Conservation (phyloP, 805 yeast genomes). For the Saccharomycopsis babjevae region DNA sequence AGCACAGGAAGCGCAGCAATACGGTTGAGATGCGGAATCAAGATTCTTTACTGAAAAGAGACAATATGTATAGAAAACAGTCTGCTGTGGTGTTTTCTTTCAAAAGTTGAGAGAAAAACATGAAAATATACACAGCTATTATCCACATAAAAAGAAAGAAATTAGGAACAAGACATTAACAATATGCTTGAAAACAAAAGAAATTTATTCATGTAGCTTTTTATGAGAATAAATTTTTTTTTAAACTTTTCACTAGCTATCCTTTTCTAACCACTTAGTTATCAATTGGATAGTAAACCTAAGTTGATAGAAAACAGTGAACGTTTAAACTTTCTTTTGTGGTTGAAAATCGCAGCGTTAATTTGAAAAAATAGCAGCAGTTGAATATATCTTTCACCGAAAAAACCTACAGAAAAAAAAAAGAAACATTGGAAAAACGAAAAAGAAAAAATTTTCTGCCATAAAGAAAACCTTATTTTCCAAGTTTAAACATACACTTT, state of each 20-base stretch:
- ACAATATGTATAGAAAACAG: background rate
- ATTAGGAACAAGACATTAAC: background rate
- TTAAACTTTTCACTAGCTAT: background rate
- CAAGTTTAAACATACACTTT: background rate
- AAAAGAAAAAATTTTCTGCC: background rate
- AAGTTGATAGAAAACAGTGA: background rate
- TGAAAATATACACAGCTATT: background rate
- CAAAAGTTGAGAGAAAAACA: too few relatives aligned
- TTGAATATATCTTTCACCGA: background rate
- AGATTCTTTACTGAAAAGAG: conserved; percentile 1
- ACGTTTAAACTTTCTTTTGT: background rate
- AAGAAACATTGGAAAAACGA: background rate
- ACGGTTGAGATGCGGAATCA: conserved; percentile 2
- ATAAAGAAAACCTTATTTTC: background rate
- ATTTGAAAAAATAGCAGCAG: background rate
- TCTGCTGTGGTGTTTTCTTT: too few relatives aligned
- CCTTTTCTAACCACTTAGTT: background rate
- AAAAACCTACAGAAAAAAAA: background rate
- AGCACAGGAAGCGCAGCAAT: background rate
- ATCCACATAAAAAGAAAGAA: background rate
- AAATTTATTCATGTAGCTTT: background rate
- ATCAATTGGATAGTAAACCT: background rate
- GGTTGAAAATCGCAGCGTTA: background rate
- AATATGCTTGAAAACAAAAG: background rate
- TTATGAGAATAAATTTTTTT: background rate